Base-by-base conservation (phyloP, 2,329 filamentous ascomycete species). In the Grosmannia serpens region DNA sequence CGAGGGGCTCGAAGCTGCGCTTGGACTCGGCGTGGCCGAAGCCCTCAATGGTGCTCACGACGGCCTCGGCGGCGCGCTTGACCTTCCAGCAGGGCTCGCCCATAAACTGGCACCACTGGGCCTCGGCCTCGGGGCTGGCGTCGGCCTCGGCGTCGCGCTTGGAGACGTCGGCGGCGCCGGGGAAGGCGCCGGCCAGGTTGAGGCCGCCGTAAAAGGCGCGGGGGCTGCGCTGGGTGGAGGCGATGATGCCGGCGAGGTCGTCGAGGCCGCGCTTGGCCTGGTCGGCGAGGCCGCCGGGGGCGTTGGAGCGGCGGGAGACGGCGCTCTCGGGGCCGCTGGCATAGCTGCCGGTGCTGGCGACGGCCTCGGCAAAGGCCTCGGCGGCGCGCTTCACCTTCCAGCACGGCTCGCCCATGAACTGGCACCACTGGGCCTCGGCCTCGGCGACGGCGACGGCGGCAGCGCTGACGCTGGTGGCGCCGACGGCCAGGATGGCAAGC, bases 61-160 rank as follows among this genome's bases (percentile, higher is more conserved):
- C 41, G 38, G 59, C 61, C 24, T 57, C 59, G 53, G 61, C 60
- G 1, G 60, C 56, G 29, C 63, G 63, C 58, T 61, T 60, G 57
- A 63, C 61, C 59, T 61, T 62, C 60, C 60, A 64, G 61, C 62
- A 64, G 24, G 59, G 49, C 62, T 64, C 52, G 58, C 63, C 63
- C 15, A n/a, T 10, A 11, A 17, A 24, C 22, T 26, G 26, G 58
- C 63, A 65, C 56, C 59, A 56, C 35, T 57, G 22, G 41, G 61
- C 59, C 31, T 59, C 56, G 38, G 60, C 56, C 5, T 60, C 59
- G 55, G 53, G 27, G 33, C n/a, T 22, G 38, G 55, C 54, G 17
- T 58, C 57, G 52, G 46, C 46, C 44, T 58, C 33, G 53, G 57
- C 59, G 1, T 61, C 58, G 27, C 58, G 56, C 59, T 62, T 59